Evolutionary conservation across 1,139 yeast genomes (phyloP).

Genomic region (Lodderomyces theae): DNA sequence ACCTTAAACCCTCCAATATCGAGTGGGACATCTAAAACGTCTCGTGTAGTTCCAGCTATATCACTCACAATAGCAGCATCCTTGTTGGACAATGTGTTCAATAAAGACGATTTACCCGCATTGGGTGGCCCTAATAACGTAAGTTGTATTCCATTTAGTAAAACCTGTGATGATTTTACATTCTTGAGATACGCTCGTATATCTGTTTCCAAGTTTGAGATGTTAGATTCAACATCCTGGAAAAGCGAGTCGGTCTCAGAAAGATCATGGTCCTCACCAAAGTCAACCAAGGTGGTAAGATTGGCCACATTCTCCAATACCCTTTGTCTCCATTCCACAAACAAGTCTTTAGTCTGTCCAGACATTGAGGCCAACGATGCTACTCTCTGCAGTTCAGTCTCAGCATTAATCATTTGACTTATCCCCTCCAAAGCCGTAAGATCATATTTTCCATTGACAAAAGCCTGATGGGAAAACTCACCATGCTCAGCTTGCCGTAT

Average conservation of each 20-base stretch:
- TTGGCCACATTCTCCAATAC: constrained; percentile 69
- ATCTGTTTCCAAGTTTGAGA: constrained; percentile 41
- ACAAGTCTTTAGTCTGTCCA: constrained; percentile 59
- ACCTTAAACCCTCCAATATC: constrained; percentile 85
- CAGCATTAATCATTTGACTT: constrained; percentile 87
- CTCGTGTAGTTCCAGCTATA: constrained; percentile 94
- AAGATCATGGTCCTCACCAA: constrained; percentile 91
- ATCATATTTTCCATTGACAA: constrained; percentile 63
- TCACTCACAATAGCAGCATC: constrained; percentile 92
- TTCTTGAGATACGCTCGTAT: constrained; percentile 48
- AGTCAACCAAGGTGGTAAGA: constrained; percentile 86
- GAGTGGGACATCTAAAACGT: constrained; percentile 74
- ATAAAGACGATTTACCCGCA: constrained; percentile 89
- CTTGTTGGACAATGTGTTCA: constrained; percentile 69
- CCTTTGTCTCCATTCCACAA: constrained; percentile 63
- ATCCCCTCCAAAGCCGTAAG: constrained; percentile 90
- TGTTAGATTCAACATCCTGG: constrained; percentile 43
- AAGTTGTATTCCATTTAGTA: constrained; percentile 70
- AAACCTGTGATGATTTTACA: constrained; percentile 59
- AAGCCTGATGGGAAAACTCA: constrained; percentile 85
- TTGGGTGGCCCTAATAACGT: constrained; percentile 89
- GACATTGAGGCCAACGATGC: constrained; percentile 72
- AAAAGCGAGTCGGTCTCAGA: constrained; percentile 57
- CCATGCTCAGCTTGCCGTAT: constrained; percentile 90
- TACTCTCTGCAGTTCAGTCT: constrained; percentile 82